These are phyloP conservation scores for Alnus rubra DNA, from an alignment of 306 rosid species.

Conservation along the genomic window DNA sequence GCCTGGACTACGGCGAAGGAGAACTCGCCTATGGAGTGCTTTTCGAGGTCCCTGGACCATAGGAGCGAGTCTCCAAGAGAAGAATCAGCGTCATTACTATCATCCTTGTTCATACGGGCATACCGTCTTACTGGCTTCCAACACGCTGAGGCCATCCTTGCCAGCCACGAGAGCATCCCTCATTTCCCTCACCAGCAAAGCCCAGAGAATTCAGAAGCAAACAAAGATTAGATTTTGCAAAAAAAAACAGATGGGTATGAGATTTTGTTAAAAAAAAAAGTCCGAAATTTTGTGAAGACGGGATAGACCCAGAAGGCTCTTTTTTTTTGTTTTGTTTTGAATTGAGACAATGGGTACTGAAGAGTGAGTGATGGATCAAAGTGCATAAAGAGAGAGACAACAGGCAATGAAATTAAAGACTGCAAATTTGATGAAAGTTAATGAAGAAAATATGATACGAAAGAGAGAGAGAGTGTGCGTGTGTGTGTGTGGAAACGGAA, in stretches of 20 bases:
- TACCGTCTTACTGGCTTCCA: slow-evolving; percentile 81
- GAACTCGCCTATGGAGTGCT: slow-evolving; percentile 71
- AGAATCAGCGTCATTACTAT: slow-evolving; percentile 38
- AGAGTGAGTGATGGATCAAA: slow-evolving; percentile 1
- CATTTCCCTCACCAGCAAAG: slow-evolving; percentile 67
- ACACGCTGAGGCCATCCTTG: slow-evolving; percentile 78
- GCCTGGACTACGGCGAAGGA: slow-evolving; percentile 86
- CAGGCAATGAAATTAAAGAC: not conserved
- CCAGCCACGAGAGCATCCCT: slow-evolving; percentile 99
- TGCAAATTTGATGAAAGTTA: slow-evolving; percentile 3
- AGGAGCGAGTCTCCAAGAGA: slow-evolving; percentile 55
- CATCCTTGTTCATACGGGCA: slow-evolving; percentile 89
- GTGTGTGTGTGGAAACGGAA: not conserved
- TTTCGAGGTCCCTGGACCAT: slow-evolving; percentile 70
- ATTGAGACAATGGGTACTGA: not conserved
- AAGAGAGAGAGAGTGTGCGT: not conserved
- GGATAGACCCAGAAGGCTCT: slow-evolving; percentile 17
- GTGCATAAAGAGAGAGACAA: not conserved
- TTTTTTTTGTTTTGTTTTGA: not conserved
- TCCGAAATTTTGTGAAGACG: slow-evolving; percentile 3
- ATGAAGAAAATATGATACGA: not conserved
- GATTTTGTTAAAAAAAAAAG: not conserved
- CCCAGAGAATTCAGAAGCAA: slow-evolving; percentile 21
- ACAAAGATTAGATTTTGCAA: not conserved
- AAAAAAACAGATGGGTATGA: not conserved